Conservation (phyloP, 768 basidiomycete genomes). For the Serendipita sp. region DNA sequence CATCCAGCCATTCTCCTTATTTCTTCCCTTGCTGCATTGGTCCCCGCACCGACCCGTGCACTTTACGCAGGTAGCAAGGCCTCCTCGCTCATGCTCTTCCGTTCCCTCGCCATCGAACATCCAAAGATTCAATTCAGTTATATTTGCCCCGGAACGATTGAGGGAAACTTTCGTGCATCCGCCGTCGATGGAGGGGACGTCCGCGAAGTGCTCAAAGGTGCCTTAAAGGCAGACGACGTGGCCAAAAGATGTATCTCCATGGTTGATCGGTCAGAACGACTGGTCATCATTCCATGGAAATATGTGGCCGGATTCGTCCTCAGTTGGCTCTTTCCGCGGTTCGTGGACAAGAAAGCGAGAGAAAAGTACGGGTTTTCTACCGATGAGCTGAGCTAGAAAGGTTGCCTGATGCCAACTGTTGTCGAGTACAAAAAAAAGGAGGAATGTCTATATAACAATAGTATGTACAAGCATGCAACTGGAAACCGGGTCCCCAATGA, state of each 20-base stretch:
- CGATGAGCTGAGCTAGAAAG: too few relatives aligned
- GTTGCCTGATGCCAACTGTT: too few relatives aligned
- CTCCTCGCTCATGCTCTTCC: conserved; percentile 61
- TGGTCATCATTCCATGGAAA: neutral
- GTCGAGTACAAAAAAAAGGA: too few relatives aligned
- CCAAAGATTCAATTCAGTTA: conserved; percentile 30
- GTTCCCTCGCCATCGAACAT: conserved; percentile 67
- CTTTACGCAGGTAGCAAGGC: conserved; percentile 77
- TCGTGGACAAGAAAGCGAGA: neutral
- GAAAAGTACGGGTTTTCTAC: neutral
- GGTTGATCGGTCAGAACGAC: neutral
- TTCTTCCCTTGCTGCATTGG: conserved; percentile 60
- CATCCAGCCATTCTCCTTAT: conserved; percentile 62
- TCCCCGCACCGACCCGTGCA: conserved; percentile 74
- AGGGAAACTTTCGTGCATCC: conserved; percentile 64
- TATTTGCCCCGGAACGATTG: conserved; percentile 14
- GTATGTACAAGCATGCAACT: too few relatives aligned
- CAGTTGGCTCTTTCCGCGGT: neutral
- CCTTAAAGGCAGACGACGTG: neutral
- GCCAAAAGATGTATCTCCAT: neutral
- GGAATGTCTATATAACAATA: too few relatives aligned
- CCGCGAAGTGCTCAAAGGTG: conserved; percentile 23
- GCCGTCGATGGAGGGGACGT: conserved; percentile 48
- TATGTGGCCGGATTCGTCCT: neutral
- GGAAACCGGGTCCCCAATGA: too few relatives aligned